Conservation (phyloP, 73 alveolate genomes). For the Symbiodinium natans region DNA sequence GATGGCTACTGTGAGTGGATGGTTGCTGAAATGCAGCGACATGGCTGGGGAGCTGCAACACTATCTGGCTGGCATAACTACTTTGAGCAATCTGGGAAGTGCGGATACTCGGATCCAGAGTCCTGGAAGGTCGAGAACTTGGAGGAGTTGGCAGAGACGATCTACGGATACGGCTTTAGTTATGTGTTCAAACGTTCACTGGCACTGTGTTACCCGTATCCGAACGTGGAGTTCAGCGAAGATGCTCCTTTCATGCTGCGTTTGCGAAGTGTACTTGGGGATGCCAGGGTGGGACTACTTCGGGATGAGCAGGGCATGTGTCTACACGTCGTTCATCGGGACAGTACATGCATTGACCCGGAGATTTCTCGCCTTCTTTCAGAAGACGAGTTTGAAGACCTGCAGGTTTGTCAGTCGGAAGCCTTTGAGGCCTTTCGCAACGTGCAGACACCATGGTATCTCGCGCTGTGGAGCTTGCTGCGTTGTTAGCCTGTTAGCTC, state of each 20-base stretch:
- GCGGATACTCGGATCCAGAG: constrained; percentile 61
- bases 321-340: constrained; percentile 43
- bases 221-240: constrained; percentile 57
- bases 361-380: constrained; percentile 22
- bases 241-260: constrained; percentile 84
- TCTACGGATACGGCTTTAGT: constrained; percentile 83
- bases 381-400: constrained; percentile 47
- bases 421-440: neutral
- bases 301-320: constrained; percentile 37
- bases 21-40: constrained; percentile 23
- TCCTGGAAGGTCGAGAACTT: constrained; percentile 27
- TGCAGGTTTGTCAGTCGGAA: neutral
- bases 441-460: neutral
- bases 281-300: constrained; percentile 34
- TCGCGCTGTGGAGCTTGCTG: neutral
- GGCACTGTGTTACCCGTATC: constrained; percentile 61
- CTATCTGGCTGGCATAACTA: constrained; percentile 62
- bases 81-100: constrained; percentile 18
- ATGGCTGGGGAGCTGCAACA: constrained; percentile 38
- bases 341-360: constrained; percentile 53
- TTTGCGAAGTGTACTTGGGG: constrained; percentile 13
- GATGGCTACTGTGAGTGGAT: constrained; percentile 46
- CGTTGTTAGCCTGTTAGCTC: neutral
- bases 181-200: constrained; percentile 32
- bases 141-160: constrained; percentile 25